A percentile compares a stretch with the other conserved stretches of the same genome.
Conservation (phyloP, 371 early-diverging fungal genomes). For the Choanephora cucurbitarum region DNA sequence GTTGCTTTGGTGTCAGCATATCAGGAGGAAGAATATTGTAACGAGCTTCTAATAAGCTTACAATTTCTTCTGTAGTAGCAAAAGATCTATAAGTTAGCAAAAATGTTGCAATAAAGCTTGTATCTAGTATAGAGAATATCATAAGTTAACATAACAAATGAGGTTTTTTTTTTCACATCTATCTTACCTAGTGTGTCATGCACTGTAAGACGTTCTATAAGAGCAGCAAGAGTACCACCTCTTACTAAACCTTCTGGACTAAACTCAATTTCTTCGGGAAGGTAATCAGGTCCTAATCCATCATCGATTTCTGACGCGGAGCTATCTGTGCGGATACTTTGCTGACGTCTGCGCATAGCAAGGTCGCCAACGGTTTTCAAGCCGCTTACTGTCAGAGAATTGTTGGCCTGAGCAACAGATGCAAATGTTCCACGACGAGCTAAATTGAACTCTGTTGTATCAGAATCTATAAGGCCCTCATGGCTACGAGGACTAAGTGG, state of each 20-base stretch:
- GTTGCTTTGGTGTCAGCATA: constrained; percentile 65
- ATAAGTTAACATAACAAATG: constrained; percentile 21
- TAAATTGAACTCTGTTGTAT: neutral
- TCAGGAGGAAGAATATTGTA: constrained; percentile 73
- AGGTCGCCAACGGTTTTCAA: neutral
- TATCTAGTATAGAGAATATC: constrained; percentile 46
- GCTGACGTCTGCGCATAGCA: constrained; percentile 13
- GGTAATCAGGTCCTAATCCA: constrained; percentile 68
- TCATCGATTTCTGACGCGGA: constrained; percentile 1
- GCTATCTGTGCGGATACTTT: constrained; percentile 19
- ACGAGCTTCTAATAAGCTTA: constrained; percentile 70
- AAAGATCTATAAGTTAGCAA: constrained; percentile 91
- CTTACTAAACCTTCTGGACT: constrained; percentile 80
- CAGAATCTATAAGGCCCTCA: neutral
- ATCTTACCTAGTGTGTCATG: constrained; percentile 66
- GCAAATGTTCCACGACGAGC: constrained; percentile 9
- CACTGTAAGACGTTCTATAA: constrained; percentile 88
- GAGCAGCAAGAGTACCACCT: constrained; percentile 82
- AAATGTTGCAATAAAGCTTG: constrained; percentile 78
- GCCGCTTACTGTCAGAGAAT: neutral
- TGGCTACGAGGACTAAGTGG: neutral
- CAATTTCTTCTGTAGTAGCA: constrained; percentile 72
- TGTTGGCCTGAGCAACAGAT: neutral
- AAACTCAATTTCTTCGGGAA: constrained; percentile 71
- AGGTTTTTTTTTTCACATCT: neutral